Conservation (phyloP, 1,284 basidiomycete species). For the Apiotrichum mycotoxinovorans region DNA sequence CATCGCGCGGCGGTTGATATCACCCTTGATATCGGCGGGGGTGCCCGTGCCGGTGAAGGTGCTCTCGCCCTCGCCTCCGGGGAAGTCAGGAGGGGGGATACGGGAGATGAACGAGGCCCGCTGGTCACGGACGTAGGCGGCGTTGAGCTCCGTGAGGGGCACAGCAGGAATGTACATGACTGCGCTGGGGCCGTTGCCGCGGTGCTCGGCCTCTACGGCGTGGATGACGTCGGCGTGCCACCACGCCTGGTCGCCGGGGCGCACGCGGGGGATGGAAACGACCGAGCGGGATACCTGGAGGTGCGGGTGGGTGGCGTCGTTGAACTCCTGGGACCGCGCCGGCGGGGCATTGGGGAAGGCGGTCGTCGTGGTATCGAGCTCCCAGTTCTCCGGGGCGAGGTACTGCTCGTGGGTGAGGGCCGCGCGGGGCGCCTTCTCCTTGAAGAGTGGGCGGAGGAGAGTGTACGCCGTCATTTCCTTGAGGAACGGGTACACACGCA, state of each 20-base stretch:
- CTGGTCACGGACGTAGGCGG: slow-evolving; percentile 63
- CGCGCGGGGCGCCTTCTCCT: slow-evolving; percentile 19
- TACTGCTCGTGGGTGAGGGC: slow-evolving; percentile 29
- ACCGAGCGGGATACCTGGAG: slow-evolving; percentile 63
- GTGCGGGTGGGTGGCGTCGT: slow-evolving; percentile 65
- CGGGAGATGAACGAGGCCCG: slow-evolving; percentile 57
- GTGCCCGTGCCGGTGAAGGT: slow-evolving; percentile 56
- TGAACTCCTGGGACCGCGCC: slow-evolving; percentile 64
- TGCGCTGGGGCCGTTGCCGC: slow-evolving; percentile 62
- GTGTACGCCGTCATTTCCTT: slow-evolving; percentile 69
- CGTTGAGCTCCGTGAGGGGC: slow-evolving; percentile 64
- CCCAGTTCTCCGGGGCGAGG: slow-evolving; percentile 61
- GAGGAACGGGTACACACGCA: slow-evolving; percentile 72
- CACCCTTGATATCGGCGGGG: slow-evolving; percentile 52
- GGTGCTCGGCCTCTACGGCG: slow-evolving; percentile 64
- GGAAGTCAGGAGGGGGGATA: slow-evolving; percentile 68
- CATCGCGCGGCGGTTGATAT: slow-evolving; percentile 52
- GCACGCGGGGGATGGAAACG: slow-evolving; percentile 68
- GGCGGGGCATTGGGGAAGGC: slow-evolving; percentile 63
- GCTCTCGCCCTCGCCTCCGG: slow-evolving; percentile 67
- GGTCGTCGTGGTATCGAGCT: slow-evolving; percentile 58
- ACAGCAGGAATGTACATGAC: slow-evolving; percentile 77
- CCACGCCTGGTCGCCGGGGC: slow-evolving; percentile 72
- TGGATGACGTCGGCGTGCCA: slow-evolving; percentile 80
- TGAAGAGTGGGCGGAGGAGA: slow-evolving; percentile 73